These are phyloP conservation scores for Rhynchospora pubera DNA, from an alignment of 176 grass and related monocot genomes.

Conservation along the genomic window DNA sequence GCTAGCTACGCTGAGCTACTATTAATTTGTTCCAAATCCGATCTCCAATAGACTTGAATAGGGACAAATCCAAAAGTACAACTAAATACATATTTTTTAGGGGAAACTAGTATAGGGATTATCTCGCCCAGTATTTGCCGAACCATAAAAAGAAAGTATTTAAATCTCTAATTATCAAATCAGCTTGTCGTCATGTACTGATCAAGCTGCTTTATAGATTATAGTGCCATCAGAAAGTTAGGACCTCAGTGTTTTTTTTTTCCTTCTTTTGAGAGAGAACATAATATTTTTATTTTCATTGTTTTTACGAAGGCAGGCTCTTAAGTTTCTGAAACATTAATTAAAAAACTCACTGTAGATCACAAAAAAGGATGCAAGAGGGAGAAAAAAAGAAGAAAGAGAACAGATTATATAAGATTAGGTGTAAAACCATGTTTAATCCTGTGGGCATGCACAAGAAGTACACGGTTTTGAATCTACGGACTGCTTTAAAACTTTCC, in stretches of 20 bases:
- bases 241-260: neutral
- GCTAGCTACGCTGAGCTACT: neutral
- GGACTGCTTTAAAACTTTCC: neutral
- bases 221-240: neutral
- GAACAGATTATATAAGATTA: neutral
- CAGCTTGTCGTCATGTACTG: neutral
- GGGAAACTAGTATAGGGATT: neutral
- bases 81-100: neutral
- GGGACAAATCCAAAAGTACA: neutral
- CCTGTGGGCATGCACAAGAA: neutral
- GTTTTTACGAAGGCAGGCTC: neutral
- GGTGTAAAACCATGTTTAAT: conserved; percentile 5
- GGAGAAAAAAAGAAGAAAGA: conserved; percentile 7
- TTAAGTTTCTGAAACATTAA: neutral
- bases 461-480: neutral
- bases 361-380: neutral
- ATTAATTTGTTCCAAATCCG: too few relatives aligned
- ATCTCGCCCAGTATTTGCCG: neutral
- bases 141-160: neutral
- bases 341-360: neutral
- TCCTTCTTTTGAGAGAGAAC: neutral
- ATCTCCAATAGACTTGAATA: neutral
- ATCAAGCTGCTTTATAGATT: neutral
- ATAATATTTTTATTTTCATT: neutral
- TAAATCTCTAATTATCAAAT: neutral